Conservation (phyloP, 164 flowering plant species). For the Echeveria elegans region DNA sequence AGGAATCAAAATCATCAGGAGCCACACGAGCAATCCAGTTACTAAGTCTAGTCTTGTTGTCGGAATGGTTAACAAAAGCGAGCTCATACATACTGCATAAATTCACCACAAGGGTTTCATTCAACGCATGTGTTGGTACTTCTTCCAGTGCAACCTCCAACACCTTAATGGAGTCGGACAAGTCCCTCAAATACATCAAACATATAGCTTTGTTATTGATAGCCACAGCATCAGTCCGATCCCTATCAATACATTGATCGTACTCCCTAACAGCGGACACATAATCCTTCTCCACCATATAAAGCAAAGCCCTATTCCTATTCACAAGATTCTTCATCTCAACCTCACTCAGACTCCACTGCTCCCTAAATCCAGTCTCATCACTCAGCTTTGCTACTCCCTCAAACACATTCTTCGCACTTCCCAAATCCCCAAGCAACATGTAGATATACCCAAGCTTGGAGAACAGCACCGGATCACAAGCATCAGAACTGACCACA, state of each 20-base stretch:
- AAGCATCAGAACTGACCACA: conserved; percentile 16
- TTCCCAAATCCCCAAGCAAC: conserved; percentile 84
- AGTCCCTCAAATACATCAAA: conserved; percentile 95
- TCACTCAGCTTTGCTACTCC: conserved; percentile 36
- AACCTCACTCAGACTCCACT: conserved; percentile 29
- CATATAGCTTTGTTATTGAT: conserved; percentile 86
- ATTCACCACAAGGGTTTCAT: conserved; percentile 86
- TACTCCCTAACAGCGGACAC: conserved; percentile 93
- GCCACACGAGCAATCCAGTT: conserved; percentile 95
- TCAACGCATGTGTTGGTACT: conserved; percentile 68
- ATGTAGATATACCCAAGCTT: conserved; percentile 72
- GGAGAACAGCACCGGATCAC: conserved; percentile 46
- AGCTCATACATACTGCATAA: conserved; percentile 96
- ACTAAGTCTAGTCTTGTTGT: conserved; percentile 74
- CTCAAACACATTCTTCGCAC: conserved; percentile 50
- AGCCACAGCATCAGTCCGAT: conserved; percentile 59
- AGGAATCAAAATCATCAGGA: conserved; percentile 94
- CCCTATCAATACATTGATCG: conserved; percentile 83
- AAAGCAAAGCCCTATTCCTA: conserved; percentile 73
- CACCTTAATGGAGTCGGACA: conserved; percentile 88
- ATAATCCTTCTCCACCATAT: conserved; percentile 85
- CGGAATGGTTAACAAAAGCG: conserved; percentile 88
- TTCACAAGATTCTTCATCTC: conserved; percentile 55
- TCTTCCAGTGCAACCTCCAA: conserved; percentile 81
- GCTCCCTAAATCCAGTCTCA: conserved; percentile 16